A percentile compares a stretch with the other conserved stretches of the same genome.
phyloP scores from a whole-genome alignment of 768 basidiomycete species.

The Russula abietina region DNA sequence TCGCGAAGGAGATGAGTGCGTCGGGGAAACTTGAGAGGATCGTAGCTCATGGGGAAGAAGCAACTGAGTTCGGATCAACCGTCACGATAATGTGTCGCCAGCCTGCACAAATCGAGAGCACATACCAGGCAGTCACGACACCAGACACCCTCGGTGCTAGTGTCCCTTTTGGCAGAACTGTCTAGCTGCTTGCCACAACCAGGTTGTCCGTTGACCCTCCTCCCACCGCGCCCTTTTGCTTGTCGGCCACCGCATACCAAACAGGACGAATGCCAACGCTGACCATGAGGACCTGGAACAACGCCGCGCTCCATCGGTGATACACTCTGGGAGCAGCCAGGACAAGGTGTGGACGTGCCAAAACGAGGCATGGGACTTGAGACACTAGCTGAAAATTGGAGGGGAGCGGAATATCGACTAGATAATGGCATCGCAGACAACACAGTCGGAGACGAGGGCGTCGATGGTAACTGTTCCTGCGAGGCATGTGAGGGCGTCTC shows the following conservation, averaged over 20 bases:
- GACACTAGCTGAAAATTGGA: conserved; percentile 35
- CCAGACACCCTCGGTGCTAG: conserved; percentile 60
- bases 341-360: conserved; percentile 57
- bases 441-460: conserved; percentile 26
- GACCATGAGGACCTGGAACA: conserved; percentile 77
- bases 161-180: conserved; percentile 71
- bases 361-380: conserved; percentile 44
- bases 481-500: conserved; percentile 1
- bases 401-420: conserved; percentile 38
- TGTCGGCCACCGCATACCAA: conserved; percentile 75
- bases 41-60: conserved; percentile 46
- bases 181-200: conserved; percentile 82
- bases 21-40: conserved; percentile 49
- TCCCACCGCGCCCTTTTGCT: conserved; percentile 36
- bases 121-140: conserved; percentile 76
- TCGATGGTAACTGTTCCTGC: conserved; percentile 23
- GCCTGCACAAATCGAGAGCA: background rate
- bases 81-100: background rate
- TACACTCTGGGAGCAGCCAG: conserved; percentile 67
- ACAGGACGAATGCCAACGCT: conserved; percentile 73
- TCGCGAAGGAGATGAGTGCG: conserved; percentile 38
- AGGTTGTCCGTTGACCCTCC: conserved; percentile 52
- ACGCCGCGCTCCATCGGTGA: conserved; percentile 83
- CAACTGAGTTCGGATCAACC: conserved; percentile 37
- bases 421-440: conserved; percentile 31